These are phyloP conservation scores for Rhododendron ferrugineum DNA, from an alignment of 148 eudicot species.

Conservation along the genomic window DNA sequence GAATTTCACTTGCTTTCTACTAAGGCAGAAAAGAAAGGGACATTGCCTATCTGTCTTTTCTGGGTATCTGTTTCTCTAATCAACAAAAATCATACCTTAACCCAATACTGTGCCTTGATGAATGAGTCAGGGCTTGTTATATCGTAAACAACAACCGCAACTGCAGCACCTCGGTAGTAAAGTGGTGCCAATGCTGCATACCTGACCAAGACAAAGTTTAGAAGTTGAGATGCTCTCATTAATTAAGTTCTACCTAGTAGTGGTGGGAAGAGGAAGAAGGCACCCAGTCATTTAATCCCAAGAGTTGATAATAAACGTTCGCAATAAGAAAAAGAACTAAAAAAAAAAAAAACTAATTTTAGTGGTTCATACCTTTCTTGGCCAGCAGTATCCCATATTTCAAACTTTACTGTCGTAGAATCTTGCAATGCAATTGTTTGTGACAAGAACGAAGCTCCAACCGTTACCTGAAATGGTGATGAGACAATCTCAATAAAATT, in stretches of 20 bases:
- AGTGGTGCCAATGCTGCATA: slow-evolving; percentile 98
- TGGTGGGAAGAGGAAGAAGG: not conserved
- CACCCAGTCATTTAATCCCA: not conserved
- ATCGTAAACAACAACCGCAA: slow-evolving; percentile 86
- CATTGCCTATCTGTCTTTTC: not conserved
- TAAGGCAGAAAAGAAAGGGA: not conserved
- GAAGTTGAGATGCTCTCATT: not conserved
- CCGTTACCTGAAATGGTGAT: slow-evolving; percentile 54
- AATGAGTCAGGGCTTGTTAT: slow-evolving; percentile 89
- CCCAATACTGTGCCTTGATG: slow-evolving; percentile 91
- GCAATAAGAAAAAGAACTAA: not conserved
- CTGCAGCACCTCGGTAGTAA: slow-evolving; percentile 94
- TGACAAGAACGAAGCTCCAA: slow-evolving; percentile 94
- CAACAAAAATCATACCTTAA: slow-evolving; percentile 47
- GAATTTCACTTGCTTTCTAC: not conserved
- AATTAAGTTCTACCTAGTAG: not conserved
- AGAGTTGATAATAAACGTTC: not conserved
- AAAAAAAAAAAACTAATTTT: not conserved
- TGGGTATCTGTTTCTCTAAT: not conserved
- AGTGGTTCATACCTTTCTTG: slow-evolving; percentile 67
- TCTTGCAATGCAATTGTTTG: slow-evolving; percentile 95
- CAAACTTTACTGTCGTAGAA: slow-evolving; percentile 91
- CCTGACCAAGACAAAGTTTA: slow-evolving; percentile 31
- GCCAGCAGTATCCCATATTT: slow-evolving; percentile 99
- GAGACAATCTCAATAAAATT: not conserved